Evolutionary conservation across 2,329 filamentous ascomycete species (phyloP), one percentile per base, ranked within the genome.

Genomic region (Arthrobotrys megalospora): DNA sequence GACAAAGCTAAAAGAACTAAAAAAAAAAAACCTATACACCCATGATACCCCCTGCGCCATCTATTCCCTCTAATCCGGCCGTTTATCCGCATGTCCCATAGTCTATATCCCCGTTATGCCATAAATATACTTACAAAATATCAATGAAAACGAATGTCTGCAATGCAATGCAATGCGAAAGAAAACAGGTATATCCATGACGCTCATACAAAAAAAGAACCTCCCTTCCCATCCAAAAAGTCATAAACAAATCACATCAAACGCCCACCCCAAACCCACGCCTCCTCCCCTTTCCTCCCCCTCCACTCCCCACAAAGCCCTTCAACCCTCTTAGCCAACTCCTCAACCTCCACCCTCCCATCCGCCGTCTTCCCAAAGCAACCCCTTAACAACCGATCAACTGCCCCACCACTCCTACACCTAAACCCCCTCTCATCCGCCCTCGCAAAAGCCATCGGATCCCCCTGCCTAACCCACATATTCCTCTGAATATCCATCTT

Each of bases 321-420:
- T 2, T 47, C 21, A n/a, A 77, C 24, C 60, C 66, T 52, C 32
- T 32, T 6, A 21, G n/a, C 60, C 50, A 77, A 19, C 34, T 67
- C 73, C 12, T 71, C 66, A 55, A 77, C 19, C 21, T 12, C 45
- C 1, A 43, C 43, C 36, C 73, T 60, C 34, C 79, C 81, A 34
- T 80, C 81, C 34, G 76, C 76, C 14, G 65, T 77, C 70, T 81
- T 81, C 28, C 81, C 81, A 71, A 82, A 82, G 70, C 81, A 82
- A 45, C 79, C 79, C 21, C 65, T 68, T 47, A 82, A 16, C 75
- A 81, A 67, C 4, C 64, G 43, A 43, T 72, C 76, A 32, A 82
- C 81, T 12, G 65, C 67, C 2, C 80, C 79, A 8, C 80, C 79
- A 58, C 36, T 69, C 1, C 67, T 69, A 48, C 80, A 77, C 28